These are phyloP conservation scores for Bassia scoparia DNA, from an alignment of 148 eudicot species.

Conservation along the genomic window DNA sequence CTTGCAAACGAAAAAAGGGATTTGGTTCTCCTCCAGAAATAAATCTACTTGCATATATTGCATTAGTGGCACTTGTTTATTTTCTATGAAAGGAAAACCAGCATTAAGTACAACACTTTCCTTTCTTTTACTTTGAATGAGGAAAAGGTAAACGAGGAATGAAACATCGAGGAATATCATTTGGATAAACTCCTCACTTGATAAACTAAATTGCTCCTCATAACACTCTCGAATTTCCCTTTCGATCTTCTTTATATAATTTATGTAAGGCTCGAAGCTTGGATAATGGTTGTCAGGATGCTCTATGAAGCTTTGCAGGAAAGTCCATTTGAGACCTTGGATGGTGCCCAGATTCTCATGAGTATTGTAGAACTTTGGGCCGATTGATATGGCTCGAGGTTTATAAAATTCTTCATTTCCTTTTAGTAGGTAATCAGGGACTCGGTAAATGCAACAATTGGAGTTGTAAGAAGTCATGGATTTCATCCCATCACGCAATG, in stretches of 20 bases:
- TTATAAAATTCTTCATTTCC: constrained; percentile 16
- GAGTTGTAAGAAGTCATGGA: no score
- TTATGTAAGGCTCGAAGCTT: not conserved
- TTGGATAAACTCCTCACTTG: constrained; percentile 3
- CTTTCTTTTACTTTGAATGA: no score
- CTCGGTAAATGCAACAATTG: constrained; percentile 9
- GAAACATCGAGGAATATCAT: constrained; percentile 23
- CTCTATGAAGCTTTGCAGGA: not conserved
- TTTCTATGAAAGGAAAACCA: no score
- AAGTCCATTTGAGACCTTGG: constrained; percentile 19
- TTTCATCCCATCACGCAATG: no score
- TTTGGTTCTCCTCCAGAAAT: no score
- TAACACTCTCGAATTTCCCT: not conserved
- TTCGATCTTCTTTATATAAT: constrained; percentile 1
- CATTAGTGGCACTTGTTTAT: no score
- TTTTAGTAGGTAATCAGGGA: constrained; percentile 8
- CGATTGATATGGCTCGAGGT: constrained; percentile 21
- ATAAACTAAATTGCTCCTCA: not conserved
- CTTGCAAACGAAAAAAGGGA: no score
- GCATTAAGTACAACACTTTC: no score
- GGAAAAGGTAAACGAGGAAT: constrained; percentile 16
- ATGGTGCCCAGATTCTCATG: constrained; percentile 10
- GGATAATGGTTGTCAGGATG: not conserved
- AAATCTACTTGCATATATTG: no score
- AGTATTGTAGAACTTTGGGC: constrained; percentile 16